Conservation (phyloP, 106 monocot genomes). For the Dendrobium huoshanense region DNA sequence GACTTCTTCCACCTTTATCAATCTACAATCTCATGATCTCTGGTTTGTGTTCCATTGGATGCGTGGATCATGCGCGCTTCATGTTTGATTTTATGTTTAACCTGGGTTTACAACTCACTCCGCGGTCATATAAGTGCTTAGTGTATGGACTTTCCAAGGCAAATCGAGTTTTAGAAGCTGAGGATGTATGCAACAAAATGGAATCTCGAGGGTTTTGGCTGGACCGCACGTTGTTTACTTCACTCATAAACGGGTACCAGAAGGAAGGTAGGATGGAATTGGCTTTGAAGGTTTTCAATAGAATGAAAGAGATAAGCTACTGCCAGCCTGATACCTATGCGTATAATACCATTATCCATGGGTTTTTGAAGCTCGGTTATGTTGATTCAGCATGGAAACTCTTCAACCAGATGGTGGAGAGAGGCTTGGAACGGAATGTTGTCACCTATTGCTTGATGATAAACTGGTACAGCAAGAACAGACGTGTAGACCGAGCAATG, state of each 20-base stretch:
- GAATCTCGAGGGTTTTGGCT: constrained; percentile 3
- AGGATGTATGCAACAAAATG: constrained; percentile 5
- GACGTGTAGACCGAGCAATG: constrained; percentile 26
- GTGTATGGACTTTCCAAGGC: background rate
- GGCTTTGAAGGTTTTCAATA: constrained; percentile 6
- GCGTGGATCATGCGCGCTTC: constrained; percentile 9
- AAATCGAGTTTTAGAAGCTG: constrained; percentile 3
- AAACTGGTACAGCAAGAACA: constrained; percentile 30
- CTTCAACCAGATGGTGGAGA: constrained; percentile 27
- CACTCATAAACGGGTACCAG: constrained; percentile 4
- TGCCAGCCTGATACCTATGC: constrained; percentile 29
- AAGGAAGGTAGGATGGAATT: constrained; percentile 10
- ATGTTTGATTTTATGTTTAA: constrained; percentile 10
- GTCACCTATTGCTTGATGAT: constrained; percentile 30
- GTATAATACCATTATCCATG: constrained; percentile 31
- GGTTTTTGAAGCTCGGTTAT: constrained; percentile 23
- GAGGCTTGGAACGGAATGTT: constrained; percentile 20
- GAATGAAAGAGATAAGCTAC: background rate
- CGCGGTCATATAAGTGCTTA: constrained; percentile 1
- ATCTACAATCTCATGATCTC: constrained; percentile 5
- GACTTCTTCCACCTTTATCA: constrained; percentile 5
- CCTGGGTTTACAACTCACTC: background rate
- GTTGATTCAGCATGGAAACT: constrained; percentile 24
- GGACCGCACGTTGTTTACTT: constrained; percentile 4
- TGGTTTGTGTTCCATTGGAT: background rate